Base-by-base conservation (phyloP, 768 basidiomycete species). In the Russula abietina region DNA sequence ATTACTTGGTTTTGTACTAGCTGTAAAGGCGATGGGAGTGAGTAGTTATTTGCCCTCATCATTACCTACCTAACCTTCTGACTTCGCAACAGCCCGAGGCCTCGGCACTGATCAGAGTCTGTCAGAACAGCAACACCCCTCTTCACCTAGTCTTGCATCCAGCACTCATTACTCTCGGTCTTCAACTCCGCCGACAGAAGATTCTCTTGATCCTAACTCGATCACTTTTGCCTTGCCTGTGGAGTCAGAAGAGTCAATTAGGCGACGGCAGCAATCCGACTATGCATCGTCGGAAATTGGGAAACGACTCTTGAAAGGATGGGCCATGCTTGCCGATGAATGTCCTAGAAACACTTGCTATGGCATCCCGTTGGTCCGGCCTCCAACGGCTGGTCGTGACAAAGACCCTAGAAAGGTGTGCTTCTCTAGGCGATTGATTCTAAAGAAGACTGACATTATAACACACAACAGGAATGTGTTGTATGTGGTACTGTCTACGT, bases 281-380 rank as follows among this genome's bases (percentile, higher is more conserved):
- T 75, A 73, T 45, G 92, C 93, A 17, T 90, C 91, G 3, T 74
- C 84, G 55, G 88, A 88, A 69, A 89, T 94, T 33, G 93, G 89
- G 49, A 86, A 82, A 65, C 81, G 84, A 28, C 77, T 94, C 62
- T 74, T 94, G 51, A 85, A 83, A 69, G 92, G 89, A 45, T 94
- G 90, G 89, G 84, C 92, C 0, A 90, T 94, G 88, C 78, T 94
- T n/a, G 89, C 80, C 26, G 90, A 93, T 41, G 90, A 92, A 74
- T 94, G 93, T 70, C 83, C 84, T 0, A 87, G 83, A 68, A 67
- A 71, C 4, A 71, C 74, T 26, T 94, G 93, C 70, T 87, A 84
- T 73, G 91, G 91, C 14, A 78, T 93, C 7, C 93, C 92, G n/a
- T 82, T 94, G 16, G 87, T 93, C 62, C 78, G 91, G 55, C 87